phyloP scores from a whole-genome alignment of 768 basidiomycete species.

The Rhodocollybia butyracea region DNA sequence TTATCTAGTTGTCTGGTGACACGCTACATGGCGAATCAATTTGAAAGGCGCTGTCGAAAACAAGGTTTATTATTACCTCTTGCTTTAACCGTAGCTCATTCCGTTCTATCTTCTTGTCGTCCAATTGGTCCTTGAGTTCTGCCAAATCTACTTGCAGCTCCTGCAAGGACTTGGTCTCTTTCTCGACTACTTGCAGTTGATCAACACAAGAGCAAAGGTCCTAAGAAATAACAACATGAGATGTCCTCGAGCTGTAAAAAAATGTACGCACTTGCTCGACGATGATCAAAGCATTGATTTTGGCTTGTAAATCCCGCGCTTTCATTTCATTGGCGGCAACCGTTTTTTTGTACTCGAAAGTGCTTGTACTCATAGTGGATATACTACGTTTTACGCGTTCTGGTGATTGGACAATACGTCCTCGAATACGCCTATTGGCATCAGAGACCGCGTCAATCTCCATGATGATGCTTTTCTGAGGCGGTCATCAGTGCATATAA shows the following conservation, averaged over 20 bases:
- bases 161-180: conserved; percentile 63
- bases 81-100: conserved; percentile 64
- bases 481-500: conserved; percentile 1
- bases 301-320: conserved; percentile 71
- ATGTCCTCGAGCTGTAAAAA: neutral
- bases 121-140: conserved; percentile 65
- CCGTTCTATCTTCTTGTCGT: conserved; percentile 71
- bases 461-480: conserved; percentile 56
- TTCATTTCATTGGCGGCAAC: conserved; percentile 68
- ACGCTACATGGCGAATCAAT: conserved; percentile 45
- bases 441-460: conserved; percentile 61
- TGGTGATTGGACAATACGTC: conserved; percentile 87
- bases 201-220: conserved; percentile 71
- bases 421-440: conserved; percentile 57
- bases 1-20: conserved; percentile 77
- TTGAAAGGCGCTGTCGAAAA: neutral
- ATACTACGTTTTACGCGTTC: conserved; percentile 87
- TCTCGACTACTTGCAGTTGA: conserved; percentile 71
- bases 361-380: conserved; percentile 63
- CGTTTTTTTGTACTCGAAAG: conserved; percentile 67
- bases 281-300: conserved; percentile 63
- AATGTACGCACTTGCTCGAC: conserved; percentile 63
- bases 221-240: conserved; percentile 29
- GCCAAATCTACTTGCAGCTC: conserved; percentile 62
- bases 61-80: conserved; percentile 45